Conservation (phyloP, 73 alveolate species). For the Paramecium tetraurelia region DNA sequence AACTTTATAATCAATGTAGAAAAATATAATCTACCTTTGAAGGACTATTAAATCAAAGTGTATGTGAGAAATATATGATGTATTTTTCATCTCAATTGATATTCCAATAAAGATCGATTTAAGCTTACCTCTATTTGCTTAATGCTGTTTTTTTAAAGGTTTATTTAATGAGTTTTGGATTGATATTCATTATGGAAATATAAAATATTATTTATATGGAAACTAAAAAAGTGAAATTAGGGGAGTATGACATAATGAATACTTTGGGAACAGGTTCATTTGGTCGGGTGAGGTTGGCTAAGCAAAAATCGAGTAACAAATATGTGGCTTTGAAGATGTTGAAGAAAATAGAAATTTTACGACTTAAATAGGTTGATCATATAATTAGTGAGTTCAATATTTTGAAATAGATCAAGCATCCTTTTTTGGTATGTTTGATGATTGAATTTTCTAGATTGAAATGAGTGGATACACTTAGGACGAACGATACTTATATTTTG, state of each 20-base stretch:
- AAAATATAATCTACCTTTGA: too few relatives aligned
- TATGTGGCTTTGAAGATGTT: constrained; percentile 88
- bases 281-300: constrained; percentile 17
- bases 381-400: constrained; percentile 52
- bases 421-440: constrained; percentile 35
- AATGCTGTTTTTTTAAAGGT: not conserved
- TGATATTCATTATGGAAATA: not conserved
- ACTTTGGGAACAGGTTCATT: constrained; percentile 62
- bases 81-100: too few relatives aligned
- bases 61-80: too few relatives aligned
- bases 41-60: not conserved
- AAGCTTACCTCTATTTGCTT: not conserved
- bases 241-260: constrained; percentile 55
- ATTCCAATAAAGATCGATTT: not conserved
- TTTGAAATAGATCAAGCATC: constrained; percentile 28
- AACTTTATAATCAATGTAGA: too few relatives aligned
- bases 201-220: constrained; percentile 18
- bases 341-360: constrained; percentile 85
- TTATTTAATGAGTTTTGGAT: not conserved
- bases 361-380: constrained; percentile 76
- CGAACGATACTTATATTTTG: constrained; percentile 86
- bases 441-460: constrained; percentile 57
- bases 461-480: constrained; percentile 83
- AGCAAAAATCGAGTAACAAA: not conserved
- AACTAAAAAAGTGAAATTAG: constrained; percentile 50